Evolutionary conservation across 1,139 yeast species (phyloP), one percentile per base, ranked within the genome.

Genomic region (Kluyveromyces marxianus): DNA sequence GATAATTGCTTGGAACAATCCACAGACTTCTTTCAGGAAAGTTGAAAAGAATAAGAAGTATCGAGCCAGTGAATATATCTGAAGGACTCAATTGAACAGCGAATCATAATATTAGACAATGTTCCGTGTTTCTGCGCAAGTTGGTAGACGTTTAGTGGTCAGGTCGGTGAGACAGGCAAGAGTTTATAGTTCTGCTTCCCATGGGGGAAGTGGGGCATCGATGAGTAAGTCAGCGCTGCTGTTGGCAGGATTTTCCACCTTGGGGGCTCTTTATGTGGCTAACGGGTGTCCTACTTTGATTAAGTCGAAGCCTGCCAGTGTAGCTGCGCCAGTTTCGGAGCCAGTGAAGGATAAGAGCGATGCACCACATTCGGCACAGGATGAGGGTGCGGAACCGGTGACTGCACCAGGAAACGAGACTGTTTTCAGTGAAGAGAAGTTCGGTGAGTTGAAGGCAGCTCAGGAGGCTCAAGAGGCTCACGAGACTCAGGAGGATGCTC

Each of bases 211-310:
- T 8, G 38, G 24, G n/a, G 27, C 24, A 7, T 6, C 37, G 7
- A n/a, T 26, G 26, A 39, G 41, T 28, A 30, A 34, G 25, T 28
- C 44, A 26, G 47, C 47, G 31, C 10, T 44, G 33, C 8, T 41
- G 24, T 21, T 44, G 4, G 47, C 44, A 6, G 44, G 46, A 6
- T 41, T 39, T 10, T 25, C 38, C 10, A 47, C 49, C 2, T 21
- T 41, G n/a, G 35, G 43, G 25, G 48, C 42, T 27, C 24, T 47
- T 5, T 45, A 42, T 33, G 34, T 39, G 31, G 35, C 48, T n/a
- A 21, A 25, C 6, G 48, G 49, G 10, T 37, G 32, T 14, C 37
- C 44, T 14, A 32, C 37, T 7, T 31, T 38, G 46, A 27, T 26
- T n/a, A 25, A 26, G 30, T n/a, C 28, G 7, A 36, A 30, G 41